Evolutionary conservation across 176 grass and related monocot genomes (phyloP), one percentile per base, ranked within the genome.

Genomic region (Hordeum marinum): DNA sequence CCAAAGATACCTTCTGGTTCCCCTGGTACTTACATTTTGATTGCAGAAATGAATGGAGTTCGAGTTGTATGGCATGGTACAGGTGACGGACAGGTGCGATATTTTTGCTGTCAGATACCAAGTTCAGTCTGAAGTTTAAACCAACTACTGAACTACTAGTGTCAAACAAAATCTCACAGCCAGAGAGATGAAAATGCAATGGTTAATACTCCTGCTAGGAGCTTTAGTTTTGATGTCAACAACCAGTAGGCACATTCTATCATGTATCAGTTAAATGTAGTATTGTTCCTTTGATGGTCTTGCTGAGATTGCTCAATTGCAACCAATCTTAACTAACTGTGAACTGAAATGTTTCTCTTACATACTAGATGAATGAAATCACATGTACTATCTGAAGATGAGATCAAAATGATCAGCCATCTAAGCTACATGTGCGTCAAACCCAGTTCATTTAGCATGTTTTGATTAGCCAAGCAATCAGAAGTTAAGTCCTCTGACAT

Each of bases 11-110:
- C 60, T 18, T 65, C 26, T 32, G 27, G 65, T 46, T 69, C 21
- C 29, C 68, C 12, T 54, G 21, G 39, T 31, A 34, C 60, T 60
- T 35, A 10, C 21, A 24, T 69, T 55, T 55, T 37, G 50, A 55
- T 81, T 81, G 45, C 64, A 81, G 69, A 37, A 37, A 81, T 55
- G 64, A 81, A 81, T 52, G 31, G 31, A 52, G 31, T 37, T 69
- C 79, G 25, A 26, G 64, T 6, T 81, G 64, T 57, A 62, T 62
- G 59, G 23, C 58, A 60, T 59, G 57, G 7, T 21, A 14, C 41
- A 42, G 37, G 37, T 25, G 48, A 52, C 48, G 2, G 31, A 26
- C 9, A 87, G 14, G 68, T 77, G 63, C 52, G 10, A 67, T 68
- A 9, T 12, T n/a, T 3, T 35, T 61, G 24, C 35, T 63, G 60